These are phyloP conservation scores for Chlamydomonas schloesseri DNA, from an alignment of 139 green algal genomes.

Conservation along the genomic window DNA sequence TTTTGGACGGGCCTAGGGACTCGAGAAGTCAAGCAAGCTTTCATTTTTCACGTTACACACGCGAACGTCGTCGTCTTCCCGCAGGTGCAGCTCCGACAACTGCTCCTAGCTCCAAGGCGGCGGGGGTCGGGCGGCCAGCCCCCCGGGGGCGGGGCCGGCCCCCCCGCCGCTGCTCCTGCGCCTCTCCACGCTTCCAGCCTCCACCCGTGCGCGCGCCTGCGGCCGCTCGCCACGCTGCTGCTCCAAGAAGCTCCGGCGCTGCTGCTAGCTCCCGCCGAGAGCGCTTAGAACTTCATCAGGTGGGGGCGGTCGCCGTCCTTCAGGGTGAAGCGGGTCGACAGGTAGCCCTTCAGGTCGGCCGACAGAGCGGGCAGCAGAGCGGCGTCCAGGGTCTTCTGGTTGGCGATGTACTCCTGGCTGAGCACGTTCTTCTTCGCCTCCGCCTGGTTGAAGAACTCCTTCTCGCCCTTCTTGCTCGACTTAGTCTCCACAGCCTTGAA, in stretches of 20 bases:
- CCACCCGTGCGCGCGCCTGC: no score
- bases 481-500: constrained; percentile 92
- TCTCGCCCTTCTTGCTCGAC: constrained; percentile 87
- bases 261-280: neutral
- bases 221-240: neutral
- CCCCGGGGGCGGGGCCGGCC: no score
- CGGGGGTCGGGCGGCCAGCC: no score
- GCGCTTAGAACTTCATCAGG: constrained; percentile 96
- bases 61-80: no score
- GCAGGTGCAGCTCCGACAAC: no score
- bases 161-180: neutral
- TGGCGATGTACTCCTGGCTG: constrained; percentile 85
- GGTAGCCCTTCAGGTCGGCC: constrained; percentile 93
- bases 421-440: constrained; percentile 87
- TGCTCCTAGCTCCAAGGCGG: no score
- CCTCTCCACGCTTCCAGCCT: neutral
- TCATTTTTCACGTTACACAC: no score
- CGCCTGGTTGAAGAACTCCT: constrained; percentile 59
- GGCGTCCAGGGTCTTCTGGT: constrained; percentile 94
- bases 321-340: constrained; percentile 93
- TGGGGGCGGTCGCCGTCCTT: constrained; percentile 92
- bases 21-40: no score
- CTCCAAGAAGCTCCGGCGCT: neutral
- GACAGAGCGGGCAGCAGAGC: constrained; percentile 71
- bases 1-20: no score